Evolutionary conservation across 2,329 filamentous ascomycete genomes (phyloP).

Genomic region (Dothistroma pini): DNA sequence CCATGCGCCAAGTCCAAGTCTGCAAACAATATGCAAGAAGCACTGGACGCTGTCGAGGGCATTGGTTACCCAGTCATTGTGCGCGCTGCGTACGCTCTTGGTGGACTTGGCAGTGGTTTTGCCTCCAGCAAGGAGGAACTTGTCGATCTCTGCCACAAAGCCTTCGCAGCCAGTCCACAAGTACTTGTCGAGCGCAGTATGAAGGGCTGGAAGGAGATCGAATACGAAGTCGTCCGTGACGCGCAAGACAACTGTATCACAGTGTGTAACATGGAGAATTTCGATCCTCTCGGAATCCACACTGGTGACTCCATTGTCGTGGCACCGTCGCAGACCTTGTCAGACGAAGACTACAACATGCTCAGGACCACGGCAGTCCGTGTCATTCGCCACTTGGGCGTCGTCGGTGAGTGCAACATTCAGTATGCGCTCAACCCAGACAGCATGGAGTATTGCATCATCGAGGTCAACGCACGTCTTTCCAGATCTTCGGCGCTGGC

Average conservation of each 20-base stretch:
- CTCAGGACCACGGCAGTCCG: conserved; percentile 94
- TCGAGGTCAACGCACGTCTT: conserved; percentile 95
- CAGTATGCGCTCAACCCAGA: conserved; percentile 96
- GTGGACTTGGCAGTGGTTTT: conserved; percentile 92
- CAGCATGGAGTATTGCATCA: conserved; percentile 96
- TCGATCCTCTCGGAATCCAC: conserved; percentile 95
- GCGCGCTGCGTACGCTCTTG: conserved; percentile 90
- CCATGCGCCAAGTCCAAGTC: conserved; percentile 98
- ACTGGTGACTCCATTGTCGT: conserved; percentile 98
- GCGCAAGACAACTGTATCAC: conserved; percentile 97
- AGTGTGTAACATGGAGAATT: conserved; percentile 99
- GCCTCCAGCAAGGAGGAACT: conserved; percentile 83
- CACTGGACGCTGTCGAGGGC: conserved; percentile 77
- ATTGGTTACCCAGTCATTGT: conserved; percentile 98
- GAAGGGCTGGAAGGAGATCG: conserved; percentile 99
- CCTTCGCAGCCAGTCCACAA: conserved; percentile 91
- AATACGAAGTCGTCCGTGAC: conserved; percentile 97
- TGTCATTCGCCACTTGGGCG: conserved; percentile 92
- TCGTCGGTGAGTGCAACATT: conserved; percentile 98
- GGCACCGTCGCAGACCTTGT: conserved; percentile 92
- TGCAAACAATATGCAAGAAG: conserved; percentile 82
- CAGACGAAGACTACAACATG: conserved; percentile 99
- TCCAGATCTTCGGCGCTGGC: conserved; percentile 93
- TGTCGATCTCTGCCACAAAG: conserved; percentile 85
- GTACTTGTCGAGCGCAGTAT: conserved; percentile 96